Percentiles rank a stretch among this genome's conserved stretches.
Conservation (phyloP, 2,329 filamentous ascomycete species). For the Aspergillus cejpii region DNA sequence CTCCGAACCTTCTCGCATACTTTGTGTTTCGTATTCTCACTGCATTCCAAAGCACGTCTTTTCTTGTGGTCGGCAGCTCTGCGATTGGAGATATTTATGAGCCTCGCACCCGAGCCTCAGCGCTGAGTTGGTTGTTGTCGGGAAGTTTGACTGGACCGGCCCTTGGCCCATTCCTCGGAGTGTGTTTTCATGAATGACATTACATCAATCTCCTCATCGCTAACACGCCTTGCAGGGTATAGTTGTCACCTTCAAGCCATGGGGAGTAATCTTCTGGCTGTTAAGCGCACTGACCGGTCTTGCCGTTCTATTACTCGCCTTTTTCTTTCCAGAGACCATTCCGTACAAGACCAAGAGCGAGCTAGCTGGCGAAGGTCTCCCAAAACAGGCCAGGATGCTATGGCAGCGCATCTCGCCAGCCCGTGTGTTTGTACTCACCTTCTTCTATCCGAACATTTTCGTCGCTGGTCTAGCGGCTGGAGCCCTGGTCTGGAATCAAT, state of each 20-base stretch:
- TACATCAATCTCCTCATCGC: no score
- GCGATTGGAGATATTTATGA: slow-evolving; percentile 63
- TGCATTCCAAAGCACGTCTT: slow-evolving; percentile 68
- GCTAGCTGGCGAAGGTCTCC: slow-evolving; percentile 49
- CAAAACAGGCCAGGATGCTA: slow-evolving; percentile 49
- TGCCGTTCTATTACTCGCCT: slow-evolving; percentile 54
- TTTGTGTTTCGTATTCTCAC: slow-evolving; percentile 68
- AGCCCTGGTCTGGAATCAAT: slow-evolving; percentile 69
- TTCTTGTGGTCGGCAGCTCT: slow-evolving; percentile 64
- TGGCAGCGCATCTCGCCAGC: slow-evolving; percentile 61
- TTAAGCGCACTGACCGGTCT: slow-evolving; percentile 61
- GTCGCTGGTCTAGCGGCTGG: slow-evolving; percentile 55
- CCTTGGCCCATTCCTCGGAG: slow-evolving; percentile 47
- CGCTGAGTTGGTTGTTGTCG: slow-evolving; percentile 65
- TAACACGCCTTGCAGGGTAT: slow-evolving; percentile 54
- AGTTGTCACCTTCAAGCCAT: slow-evolving; percentile 66
- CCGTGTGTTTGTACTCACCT: slow-evolving; percentile 54
- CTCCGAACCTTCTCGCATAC: slow-evolving; percentile 64
- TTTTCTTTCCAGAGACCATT: slow-evolving; percentile 67
- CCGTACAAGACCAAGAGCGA: slow-evolving; percentile 58
- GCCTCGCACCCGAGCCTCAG: slow-evolving; percentile 63
- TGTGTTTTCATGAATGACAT: slow-evolving; percentile 11
- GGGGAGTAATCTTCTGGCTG: slow-evolving; percentile 72
- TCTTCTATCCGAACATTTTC: slow-evolving; percentile 62
- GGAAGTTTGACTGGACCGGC: slow-evolving; percentile 67